Conservation (phyloP, 345 rosid genomes). For the Linum trigynum region DNA sequence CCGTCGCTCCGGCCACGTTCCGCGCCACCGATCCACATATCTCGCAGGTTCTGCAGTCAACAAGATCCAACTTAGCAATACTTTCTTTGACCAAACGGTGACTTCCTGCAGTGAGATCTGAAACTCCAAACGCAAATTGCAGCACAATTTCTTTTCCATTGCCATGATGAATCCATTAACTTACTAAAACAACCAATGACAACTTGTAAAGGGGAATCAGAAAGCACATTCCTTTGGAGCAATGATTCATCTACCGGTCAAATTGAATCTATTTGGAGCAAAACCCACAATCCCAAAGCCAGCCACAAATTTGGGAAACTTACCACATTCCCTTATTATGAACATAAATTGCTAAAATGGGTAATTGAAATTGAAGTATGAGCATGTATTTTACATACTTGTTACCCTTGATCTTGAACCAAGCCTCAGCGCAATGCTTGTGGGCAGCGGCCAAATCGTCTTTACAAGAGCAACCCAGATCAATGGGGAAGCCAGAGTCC, state of each 20-base stretch:
- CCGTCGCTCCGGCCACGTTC: conserved; percentile 49
- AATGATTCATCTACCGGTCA: not conserved
- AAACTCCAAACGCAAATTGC: too few species aligned
- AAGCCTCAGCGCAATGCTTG: conserved; percentile 27
- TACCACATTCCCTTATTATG: not conserved
- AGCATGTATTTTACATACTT: conserved; percentile 13
- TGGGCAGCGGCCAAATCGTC: conserved; percentile 30
- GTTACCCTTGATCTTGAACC: conserved; percentile 29
- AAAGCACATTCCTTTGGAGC: not conserved
- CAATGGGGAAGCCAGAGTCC: conserved; percentile 21
- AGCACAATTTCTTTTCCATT: too few species aligned
- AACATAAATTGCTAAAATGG: too few species aligned
- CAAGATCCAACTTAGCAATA: not conserved
- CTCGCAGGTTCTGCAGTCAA: conserved; percentile 71
- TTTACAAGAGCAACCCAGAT: conserved; percentile 26
- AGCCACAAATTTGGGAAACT: not conserved
- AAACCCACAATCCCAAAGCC: not conserved
- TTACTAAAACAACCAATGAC: too few species aligned
- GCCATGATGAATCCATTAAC: too few species aligned
- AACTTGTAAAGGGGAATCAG: too few species aligned
- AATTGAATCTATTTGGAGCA: not conserved
- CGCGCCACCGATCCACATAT: conserved; percentile 78
- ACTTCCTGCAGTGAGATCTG: too few species aligned
- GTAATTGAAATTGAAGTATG: too few species aligned
- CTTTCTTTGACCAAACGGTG: too few species aligned